Percentiles rank a stretch among this genome's conserved stretches.
These are phyloP conservation scores for Zelopaecilomyces penicillatus DNA, from an alignment of 2,329 filamentous ascomycete species.

Conservation along the genomic window DNA sequence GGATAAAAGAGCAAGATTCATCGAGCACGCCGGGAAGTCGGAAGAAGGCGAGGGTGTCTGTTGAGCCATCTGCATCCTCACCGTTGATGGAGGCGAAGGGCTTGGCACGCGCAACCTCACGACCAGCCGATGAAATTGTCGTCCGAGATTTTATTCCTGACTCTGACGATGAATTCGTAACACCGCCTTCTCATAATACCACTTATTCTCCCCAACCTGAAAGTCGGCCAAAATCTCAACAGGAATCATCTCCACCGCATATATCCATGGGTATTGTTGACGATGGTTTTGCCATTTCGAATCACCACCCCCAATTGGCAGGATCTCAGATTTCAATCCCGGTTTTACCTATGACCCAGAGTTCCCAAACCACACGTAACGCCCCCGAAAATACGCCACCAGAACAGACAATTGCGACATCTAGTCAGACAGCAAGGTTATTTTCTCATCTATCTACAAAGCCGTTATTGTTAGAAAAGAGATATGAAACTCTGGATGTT, in stretches of 20 bases:
- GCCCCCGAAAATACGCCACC: neutral
- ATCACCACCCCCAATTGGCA: no score
- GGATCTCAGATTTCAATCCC: no score
- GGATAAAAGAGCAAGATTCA: slow-evolving; percentile 1
- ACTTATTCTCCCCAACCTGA: neutral
- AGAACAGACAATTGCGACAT: neutral
- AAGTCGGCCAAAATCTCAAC: neutral
- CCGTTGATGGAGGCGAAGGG: no score
- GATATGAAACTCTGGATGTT: slow-evolving; percentile 30
- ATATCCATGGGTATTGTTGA: no score
- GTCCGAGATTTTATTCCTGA: slow-evolving; percentile 36
- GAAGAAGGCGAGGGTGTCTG: slow-evolving; percentile 5
- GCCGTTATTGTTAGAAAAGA: slow-evolving; percentile 24
- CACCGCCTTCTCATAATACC: slow-evolving; percentile 19
- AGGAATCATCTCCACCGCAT: neutral
- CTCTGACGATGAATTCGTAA: slow-evolving; percentile 48
- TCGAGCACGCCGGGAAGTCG: slow-evolving; percentile 4
- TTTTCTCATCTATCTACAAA: slow-evolving; percentile 23
- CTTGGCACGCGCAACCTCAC: no score
- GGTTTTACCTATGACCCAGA: no score
- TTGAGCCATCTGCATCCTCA: neutral
- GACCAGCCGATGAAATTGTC: no score
- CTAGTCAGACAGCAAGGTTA: slow-evolving; percentile 20
- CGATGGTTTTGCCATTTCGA: no score
- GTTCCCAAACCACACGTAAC: no score